Evolutionary conservation across 2,329 filamentous ascomycete genomes (phyloP).

Genomic region (Chaetothyriales sp.): DNA sequence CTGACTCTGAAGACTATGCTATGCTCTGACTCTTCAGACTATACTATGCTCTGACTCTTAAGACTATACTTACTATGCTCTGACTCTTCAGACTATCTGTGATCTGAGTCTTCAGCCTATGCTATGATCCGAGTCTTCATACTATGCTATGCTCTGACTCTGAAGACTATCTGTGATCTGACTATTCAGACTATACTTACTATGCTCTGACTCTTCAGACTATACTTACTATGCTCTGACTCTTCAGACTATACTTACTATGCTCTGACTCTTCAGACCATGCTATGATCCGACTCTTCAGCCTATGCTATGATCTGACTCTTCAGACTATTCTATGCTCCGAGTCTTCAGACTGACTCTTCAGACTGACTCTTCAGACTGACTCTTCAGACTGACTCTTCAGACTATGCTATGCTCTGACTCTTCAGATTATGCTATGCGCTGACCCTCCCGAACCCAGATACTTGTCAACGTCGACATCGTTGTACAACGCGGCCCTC

Average conservation of each 20-base stretch:
- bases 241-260: too few species aligned
- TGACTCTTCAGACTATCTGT: background rate
- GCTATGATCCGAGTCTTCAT: too few species aligned
- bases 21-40: background rate
- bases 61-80: too few species aligned
- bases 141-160: too few species aligned
- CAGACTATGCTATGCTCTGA: background rate
- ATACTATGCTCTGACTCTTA: too few species aligned
- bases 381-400: background rate
- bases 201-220: too few species aligned
- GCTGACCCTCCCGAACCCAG: slow-evolving; percentile 32
- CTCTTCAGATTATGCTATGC: too few species aligned
- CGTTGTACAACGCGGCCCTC: slow-evolving; percentile 57
- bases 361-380: too few species aligned
- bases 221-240: background rate
- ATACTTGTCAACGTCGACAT: slow-evolving; percentile 64
- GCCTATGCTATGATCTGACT: too few species aligned
- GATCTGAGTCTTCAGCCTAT: background rate
- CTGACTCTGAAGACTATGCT: too few species aligned
- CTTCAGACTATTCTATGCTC: background rate
- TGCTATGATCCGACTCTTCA: background rate
- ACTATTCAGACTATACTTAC: too few species aligned
- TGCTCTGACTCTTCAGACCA: slow-evolving; percentile 1
- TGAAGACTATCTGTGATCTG: background rate
- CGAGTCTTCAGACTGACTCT: too few species aligned